Evolutionary conservation across 495 filamentous ascomycete species (phyloP).

Genomic region (Neurospora sp.): DNA sequence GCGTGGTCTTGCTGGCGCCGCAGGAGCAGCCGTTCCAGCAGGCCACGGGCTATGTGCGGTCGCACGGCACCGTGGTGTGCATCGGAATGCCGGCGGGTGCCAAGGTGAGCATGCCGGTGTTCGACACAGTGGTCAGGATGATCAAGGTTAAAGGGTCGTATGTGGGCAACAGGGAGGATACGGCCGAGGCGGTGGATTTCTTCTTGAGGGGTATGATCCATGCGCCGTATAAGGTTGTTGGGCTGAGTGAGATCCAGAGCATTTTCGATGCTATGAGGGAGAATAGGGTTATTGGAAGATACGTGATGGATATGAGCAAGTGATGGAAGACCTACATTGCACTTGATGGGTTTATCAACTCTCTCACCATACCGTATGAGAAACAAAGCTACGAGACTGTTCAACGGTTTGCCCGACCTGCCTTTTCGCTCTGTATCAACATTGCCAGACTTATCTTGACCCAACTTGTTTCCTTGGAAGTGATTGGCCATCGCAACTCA

Average conservation of each 20-base stretch:
- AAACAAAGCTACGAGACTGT: no score
- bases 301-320: conserved; percentile 60
- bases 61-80: conserved; percentile 66
- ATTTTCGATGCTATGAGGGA: conserved; percentile 64
- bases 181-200: conserved; percentile 76
- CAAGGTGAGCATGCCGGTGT: conserved; percentile 68
- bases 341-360: no score
- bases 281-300: conserved; percentile 72
- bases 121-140: conserved; percentile 73
- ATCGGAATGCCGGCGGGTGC: conserved; percentile 76
- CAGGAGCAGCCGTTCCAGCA: conserved; percentile 88
- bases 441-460: background rate
- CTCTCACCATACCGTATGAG: no score
- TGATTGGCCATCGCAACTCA: background rate
- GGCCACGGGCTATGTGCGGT: conserved; percentile 66
- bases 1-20: conserved; percentile 72
- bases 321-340: conserved; percentile 3
- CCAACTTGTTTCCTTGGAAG: background rate
- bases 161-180: conserved; percentile 79
- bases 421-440: background rate
- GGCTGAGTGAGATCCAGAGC: conserved; percentile 60
- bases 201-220: conserved; percentile 72
- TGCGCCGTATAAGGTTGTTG: conserved; percentile 70
- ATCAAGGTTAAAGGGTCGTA: conserved; percentile 84
- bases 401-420: background rate